These are phyloP conservation scores for Opeltia flavorubescens DNA, from an alignment of 495 filamentous ascomycete genomes.

Conservation along the genomic window DNA sequence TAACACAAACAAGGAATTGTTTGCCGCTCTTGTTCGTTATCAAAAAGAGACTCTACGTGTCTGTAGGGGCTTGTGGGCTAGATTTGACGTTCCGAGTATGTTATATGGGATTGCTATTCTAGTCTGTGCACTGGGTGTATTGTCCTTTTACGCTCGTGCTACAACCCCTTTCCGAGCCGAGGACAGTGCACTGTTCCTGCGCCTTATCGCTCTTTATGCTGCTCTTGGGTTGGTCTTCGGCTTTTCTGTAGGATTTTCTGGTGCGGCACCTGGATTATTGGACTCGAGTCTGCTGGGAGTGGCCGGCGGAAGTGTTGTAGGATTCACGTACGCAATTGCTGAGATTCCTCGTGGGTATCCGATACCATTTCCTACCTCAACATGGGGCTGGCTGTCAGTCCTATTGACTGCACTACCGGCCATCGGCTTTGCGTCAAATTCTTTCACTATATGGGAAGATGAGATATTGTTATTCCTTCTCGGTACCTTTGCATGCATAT, in stretches of 20 bases:
- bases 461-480: conserved; percentile 88
- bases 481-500: conserved; percentile 65
- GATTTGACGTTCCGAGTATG: conserved; percentile 82
- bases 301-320: conserved; percentile 47
- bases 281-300: conserved; percentile 29
- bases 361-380: conserved; percentile 50
- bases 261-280: conserved; percentile 15
- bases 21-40: conserved; percentile 53
- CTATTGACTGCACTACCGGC: conserved; percentile 72
- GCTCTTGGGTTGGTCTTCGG: conserved; percentile 28
- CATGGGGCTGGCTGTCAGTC: conserved; percentile 79
- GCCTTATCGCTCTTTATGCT: conserved; percentile 23
- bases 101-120: conserved; percentile 59
- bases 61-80: conserved; percentile 80
- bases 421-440: conserved; percentile 88
- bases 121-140: conserved; percentile 43
- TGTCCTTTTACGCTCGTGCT: conserved; percentile 59
- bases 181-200: conserved; percentile 35
- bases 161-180: conserved; percentile 36
- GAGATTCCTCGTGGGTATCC: conserved; percentile 31
- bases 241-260: conserved; percentile 18
- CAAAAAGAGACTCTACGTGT: conserved; percentile 63
- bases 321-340: conserved; percentile 43
- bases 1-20: conserved; percentile 28
- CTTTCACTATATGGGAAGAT: conserved; percentile 98